Base-by-base conservation (phyloP, 345 rosid genomes). In the Populus euphratica region DNA sequence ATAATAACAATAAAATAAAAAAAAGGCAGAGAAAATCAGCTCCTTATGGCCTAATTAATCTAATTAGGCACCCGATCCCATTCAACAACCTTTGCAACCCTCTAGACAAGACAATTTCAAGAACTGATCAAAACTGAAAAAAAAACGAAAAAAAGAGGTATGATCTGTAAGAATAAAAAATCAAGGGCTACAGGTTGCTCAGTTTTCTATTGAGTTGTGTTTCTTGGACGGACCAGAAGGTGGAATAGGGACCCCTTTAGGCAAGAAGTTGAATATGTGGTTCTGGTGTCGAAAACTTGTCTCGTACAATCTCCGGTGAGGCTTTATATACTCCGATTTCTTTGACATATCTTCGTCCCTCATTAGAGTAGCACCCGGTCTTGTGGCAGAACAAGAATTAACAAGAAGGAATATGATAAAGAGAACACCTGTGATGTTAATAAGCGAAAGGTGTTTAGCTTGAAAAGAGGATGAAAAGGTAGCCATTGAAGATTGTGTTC, bases 191-290 rank as follows among this genome's bases (percentile, higher is more conserved):
- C 25, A 13, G 12, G 21, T 63, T 29, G 14, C 70, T 86, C 81
- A 88, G 36, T 83, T 80, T 21, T 63, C 80, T 13, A 77, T 65
- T 8, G 85, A 80, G 84, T 95, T 95, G 89, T 93, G 98, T 72
- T 90, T 81, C 81, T 87, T 90, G 20, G 99, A 95, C 6, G 98
- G 99, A 65, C 72, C 98, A 21, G 98, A 95, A 73, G 98, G 98
- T 18, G 98, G 97, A 61, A 93, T 73, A 2, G 89, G 84, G 8
- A 79, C 79, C 1, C 93, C 93, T 81, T 93, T 93, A 8, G 98
- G 99, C 61, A 95, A 81, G 89, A 80, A 95, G 84, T 88, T 88
- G 87, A 91, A 91, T 69, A 86, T 68, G 81, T 71, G 85, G 41
- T 73, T 90, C 73, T 81, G 39, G 70, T 80, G 82, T 47, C 47